Evolutionary conservation across 2,329 filamentous ascomycete species (phyloP).

Genomic region (Ascochyta koolunga): DNA sequence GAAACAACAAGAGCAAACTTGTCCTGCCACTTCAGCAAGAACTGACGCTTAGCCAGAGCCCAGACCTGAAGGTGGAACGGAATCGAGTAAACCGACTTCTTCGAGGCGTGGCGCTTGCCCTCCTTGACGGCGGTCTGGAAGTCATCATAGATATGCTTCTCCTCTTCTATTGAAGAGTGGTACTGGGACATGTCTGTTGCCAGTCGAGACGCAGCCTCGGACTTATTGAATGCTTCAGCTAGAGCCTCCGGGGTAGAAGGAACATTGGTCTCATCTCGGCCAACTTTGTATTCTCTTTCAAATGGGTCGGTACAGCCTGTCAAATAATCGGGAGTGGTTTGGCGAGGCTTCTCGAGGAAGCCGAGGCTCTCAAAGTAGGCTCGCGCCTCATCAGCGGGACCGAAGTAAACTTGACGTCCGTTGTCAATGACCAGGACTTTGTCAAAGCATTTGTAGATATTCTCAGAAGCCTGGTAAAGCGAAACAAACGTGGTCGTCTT

Average conservation of each 20-base stretch:
- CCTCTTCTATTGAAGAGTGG: conserved; percentile 65
- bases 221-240: conserved; percentile 72
- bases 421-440: conserved; percentile 83
- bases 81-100: conserved; percentile 79
- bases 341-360: conserved; percentile 74
- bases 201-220: conserved; percentile 62
- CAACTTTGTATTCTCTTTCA: conserved; percentile 76
- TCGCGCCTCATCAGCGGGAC: conserved; percentile 69
- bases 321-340: conserved; percentile 82
- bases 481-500: conserved; percentile 84
- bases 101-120: conserved; percentile 75
- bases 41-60: conserved; percentile 83
- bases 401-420: conserved; percentile 78
- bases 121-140: conserved; percentile 78
- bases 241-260: conserved; percentile 72
- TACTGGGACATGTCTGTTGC: conserved; percentile 72
- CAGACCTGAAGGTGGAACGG: conserved; percentile 84
- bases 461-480: conserved; percentile 84
- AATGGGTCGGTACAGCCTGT: conserved; percentile 85
- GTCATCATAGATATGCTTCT: conserved; percentile 73
- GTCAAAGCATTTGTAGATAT: conserved; percentile 79
- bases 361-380: conserved; percentile 79
- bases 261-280: conserved; percentile 68
- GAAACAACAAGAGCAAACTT: conserved; percentile 76
- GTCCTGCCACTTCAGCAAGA: conserved; percentile 85